Evolutionary conservation across 306 rosid genomes (phyloP).

Genomic region (Prunus armeniaca): DNA sequence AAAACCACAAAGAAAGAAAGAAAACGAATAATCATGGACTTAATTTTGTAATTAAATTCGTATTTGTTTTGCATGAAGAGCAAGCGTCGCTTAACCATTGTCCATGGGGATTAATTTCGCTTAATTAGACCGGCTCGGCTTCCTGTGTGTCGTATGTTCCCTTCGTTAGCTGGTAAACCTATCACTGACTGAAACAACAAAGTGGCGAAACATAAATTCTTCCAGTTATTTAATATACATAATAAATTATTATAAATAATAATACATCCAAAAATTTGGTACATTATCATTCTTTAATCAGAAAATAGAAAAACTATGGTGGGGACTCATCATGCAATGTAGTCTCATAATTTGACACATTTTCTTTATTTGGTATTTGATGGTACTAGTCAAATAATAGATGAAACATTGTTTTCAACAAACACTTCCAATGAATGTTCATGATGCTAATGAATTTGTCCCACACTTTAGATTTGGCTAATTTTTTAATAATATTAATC

Average conservation of each 20-base stretch:
- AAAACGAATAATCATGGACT: not conserved
- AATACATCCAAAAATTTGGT: no score
- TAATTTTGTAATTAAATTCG: not conserved
- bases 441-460: no score
- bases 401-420: not conserved
- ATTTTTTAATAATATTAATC: no score
- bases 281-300: no score
- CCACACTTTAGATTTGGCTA: no score
- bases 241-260: no score
- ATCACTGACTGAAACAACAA: conserved; percentile 1
- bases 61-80: not conserved
- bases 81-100: not conserved
- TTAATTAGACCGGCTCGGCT: not conserved
- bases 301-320: no score
- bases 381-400: not conserved
- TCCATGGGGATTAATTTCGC: not conserved
- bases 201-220: not conserved
- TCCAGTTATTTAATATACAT: not conserved
- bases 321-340: no score
- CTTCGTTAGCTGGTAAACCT: not conserved
- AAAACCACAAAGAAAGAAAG: not conserved
- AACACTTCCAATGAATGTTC: not conserved
- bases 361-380: no score
- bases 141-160: not conserved
- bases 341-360: no score